phyloP scores from a whole-genome alignment of 2,329 filamentous ascomycete species.

The Dendrostoma leiphaemia region DNA sequence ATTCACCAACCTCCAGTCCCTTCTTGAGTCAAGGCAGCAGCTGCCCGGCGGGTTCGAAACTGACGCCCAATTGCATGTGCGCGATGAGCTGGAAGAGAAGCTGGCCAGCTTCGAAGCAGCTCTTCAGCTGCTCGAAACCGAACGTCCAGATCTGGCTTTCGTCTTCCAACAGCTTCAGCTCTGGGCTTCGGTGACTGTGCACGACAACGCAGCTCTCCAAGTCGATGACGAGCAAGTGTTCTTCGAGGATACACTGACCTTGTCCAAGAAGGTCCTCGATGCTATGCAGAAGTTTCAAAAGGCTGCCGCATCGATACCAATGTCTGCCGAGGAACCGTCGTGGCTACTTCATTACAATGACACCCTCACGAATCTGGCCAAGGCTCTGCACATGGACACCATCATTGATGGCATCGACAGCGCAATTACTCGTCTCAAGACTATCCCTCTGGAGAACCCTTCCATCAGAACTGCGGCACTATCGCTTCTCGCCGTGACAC shows the following conservation, averaged over 20 bases:
- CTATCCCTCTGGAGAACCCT: slow-evolving; percentile 36
- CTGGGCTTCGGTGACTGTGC: slow-evolving; percentile 50
- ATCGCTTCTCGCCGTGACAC: slow-evolving; percentile 58
- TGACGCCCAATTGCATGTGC: slow-evolving; percentile 30
- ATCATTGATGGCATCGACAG: slow-evolving; percentile 44
- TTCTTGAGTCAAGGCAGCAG: slow-evolving; percentile 39
- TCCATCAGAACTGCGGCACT: slow-evolving; percentile 43
- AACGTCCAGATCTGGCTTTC: slow-evolving; percentile 61
- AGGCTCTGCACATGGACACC: slow-evolving; percentile 56
- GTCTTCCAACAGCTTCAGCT: slow-evolving; percentile 62
- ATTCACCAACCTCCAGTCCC: slow-evolving; percentile 42
- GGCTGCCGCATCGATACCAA: slow-evolving; percentile 51
- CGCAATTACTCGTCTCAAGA: slow-evolving; percentile 36
- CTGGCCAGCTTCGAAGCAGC: slow-evolving; percentile 36
- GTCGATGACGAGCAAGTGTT: slow-evolving; percentile 41
- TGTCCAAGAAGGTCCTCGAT: slow-evolving; percentile 76
- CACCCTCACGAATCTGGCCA: slow-evolving; percentile 50
- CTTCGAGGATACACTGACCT: slow-evolving; percentile 55
- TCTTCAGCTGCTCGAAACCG: slow-evolving; percentile 41
- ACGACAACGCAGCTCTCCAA: slow-evolving; percentile 16
- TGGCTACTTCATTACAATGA: slow-evolving; percentile 62
- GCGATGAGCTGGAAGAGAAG: slow-evolving; percentile 33
- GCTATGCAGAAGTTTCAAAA: slow-evolving; percentile 72
- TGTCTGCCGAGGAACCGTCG: slow-evolving; percentile 56
- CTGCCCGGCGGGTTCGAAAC: slow-evolving; percentile 54